Base-by-base conservation (phyloP, 1,139 yeast species). In the Suhomyces bokatorum region DNA sequence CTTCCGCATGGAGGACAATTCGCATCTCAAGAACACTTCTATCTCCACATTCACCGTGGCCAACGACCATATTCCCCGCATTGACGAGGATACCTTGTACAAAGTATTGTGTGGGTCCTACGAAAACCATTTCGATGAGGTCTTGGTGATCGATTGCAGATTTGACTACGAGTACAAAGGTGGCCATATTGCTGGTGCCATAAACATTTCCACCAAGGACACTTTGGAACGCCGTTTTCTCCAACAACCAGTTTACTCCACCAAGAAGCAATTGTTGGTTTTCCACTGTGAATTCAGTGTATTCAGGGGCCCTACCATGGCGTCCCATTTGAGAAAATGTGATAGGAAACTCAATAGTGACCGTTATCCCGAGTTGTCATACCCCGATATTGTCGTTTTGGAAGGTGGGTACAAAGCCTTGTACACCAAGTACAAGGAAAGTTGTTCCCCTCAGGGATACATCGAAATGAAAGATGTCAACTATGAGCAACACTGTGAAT, bases 251-350 rank as follows among this genome's bases (percentile, higher is more conserved):
- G 16, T 13, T 12, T 16, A 16, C n/a, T 13, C 13, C 38, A 27
- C 37, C 40, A 60, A 64, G 43, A 68, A 75, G 40, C 64, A 67
- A 16, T 66, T 93, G 45, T 65, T 91, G 15, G 75, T 95, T 12
- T 91, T 93, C 69, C 98, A 93, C 65, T 93, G 99, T 67, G 99
- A 93, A 64, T 91, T 89, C 62, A 85, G 96, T 40, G 81, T 95
- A 2, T 89, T 86, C 62, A 77, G 99, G 48, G 97, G 98, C 10
- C 99, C 99, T 3, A 73, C 87, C 40, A 82, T 93, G 86, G 98
- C 98, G 0, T 74, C 84, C 46, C 91, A 89, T 62, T 74, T 93
- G 47, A 75, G 99, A 52, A 85, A 85, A 52, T 78, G 87, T 54
- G 99, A 93, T 67, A 78, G 99, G 48, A 78, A 77, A 39, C 57